Evolutionary conservation across 352 stramenopile species (phyloP), one percentile per base, ranked within the genome.

Genomic region (Globisporangium spiculum): DNA sequence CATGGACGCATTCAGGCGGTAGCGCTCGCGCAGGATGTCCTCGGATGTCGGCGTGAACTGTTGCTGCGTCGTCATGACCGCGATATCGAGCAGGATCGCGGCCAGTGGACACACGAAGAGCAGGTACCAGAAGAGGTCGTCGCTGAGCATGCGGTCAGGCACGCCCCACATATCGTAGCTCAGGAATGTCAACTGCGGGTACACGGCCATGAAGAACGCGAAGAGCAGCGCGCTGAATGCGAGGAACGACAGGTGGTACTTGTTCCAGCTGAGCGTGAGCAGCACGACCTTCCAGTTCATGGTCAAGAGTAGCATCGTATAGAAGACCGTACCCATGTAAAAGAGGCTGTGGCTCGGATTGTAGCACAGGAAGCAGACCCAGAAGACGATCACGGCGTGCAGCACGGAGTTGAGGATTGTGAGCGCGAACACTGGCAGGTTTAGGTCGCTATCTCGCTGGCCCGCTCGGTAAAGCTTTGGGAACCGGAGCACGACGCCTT

Each of bases 221-320:
- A 80, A 93, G 38, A 93, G 76, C 41, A 53, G 57, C 10, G 81
- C 60, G 50, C 81, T 91, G 68, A 93, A 92, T 0, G 41, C 60
- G 53, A 93, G 62, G 24, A 90, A 70, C 4, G 50, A 44, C 18
- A 80, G 1, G 68, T 90, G 84, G 60, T 85, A 91, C 68, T 81
- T 86, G 60, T 79, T 92, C 80, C 82, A 91, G 50, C 72, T 81
- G 34, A 89, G 73, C 27, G 82, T 84, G 20, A 90, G 75, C 46
- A 85, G 69, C 61, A 85, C 69, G 12, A 93, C 83, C 66, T 93
- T 92, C 48, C 86, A 71, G 32, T 89, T 89, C 83, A 91, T 91
- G 3, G 85, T 89, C 64, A 68, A 67, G 14, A 93, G 72, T 55
- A 93, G 67, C 30, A 76, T 69, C 52, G 83, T 78, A 68, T 93